Evolutionary conservation across 192 early-diverging fungal genomes (phyloP).

Genomic region (Podila clonocystis): DNA sequence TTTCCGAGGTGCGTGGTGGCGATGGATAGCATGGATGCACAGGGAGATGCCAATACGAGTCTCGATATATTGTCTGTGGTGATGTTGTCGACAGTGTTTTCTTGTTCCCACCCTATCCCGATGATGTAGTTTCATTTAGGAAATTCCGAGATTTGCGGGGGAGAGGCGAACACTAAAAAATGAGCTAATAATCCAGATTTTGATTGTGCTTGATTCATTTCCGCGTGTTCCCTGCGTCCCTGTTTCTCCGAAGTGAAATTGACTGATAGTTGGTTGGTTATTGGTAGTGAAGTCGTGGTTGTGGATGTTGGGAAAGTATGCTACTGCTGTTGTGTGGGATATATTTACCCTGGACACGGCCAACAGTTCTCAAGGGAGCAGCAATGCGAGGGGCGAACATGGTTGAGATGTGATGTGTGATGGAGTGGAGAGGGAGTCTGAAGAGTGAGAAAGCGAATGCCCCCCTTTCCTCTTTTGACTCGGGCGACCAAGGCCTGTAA

Average conservation of each 20-base stretch:
- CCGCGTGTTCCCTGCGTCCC: background rate
- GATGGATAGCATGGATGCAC: too few relatives aligned
- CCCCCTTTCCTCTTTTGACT: too few relatives aligned
- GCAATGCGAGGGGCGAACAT: slow-evolving; percentile 48
- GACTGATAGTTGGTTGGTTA: background rate
- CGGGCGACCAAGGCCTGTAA: too few relatives aligned
- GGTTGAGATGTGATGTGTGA: background rate
- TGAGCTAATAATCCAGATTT: background rate
- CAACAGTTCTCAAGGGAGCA: slow-evolving; percentile 33
- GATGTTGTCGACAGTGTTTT: too few relatives aligned
- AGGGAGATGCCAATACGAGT: too few relatives aligned
- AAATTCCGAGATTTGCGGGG: background rate
- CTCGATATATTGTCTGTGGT: background rate
- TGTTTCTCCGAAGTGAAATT: background rate
- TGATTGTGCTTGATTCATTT: background rate
- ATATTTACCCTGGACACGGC: slow-evolving; percentile 37
- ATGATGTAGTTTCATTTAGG: background rate
- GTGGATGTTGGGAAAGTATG: background rate
- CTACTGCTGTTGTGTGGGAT: background rate
- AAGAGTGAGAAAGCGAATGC: background rate
- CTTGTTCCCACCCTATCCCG: background rate
- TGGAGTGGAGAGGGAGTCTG: slow-evolving; percentile 4
- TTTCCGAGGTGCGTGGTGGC: too few relatives aligned
- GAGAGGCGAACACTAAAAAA: background rate
- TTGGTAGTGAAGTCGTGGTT: background rate